These are phyloP conservation scores for Boletellus deceptivus DNA, from an alignment of 1,284 basidiomycete genomes.

Conservation along the genomic window DNA sequence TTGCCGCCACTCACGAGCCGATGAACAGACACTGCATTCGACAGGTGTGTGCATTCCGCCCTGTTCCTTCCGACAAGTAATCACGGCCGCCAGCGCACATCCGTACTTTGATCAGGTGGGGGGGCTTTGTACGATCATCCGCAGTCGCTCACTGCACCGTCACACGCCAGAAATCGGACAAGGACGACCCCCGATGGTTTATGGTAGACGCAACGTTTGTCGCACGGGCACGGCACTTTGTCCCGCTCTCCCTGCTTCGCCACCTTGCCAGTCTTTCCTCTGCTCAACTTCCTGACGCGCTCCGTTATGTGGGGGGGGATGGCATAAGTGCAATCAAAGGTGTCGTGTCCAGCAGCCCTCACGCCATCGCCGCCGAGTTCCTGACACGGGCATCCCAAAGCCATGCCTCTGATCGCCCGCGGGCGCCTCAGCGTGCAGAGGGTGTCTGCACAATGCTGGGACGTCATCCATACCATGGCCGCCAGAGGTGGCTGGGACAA, in stretches of 20 bases:
- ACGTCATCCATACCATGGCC: constrained; percentile 64
- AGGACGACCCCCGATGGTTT: constrained; percentile 84
- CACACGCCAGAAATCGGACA: constrained; percentile 64
- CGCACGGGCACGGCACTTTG: constrained; percentile 68
- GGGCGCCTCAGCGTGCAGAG: constrained; percentile 88
- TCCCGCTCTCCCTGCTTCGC: constrained; percentile 78
- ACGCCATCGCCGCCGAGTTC: neutral
- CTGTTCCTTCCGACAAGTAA: constrained; percentile 7
- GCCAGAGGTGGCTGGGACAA: constrained; percentile 72
- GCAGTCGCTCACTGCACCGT: constrained; percentile 5
- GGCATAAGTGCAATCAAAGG: constrained; percentile 65
- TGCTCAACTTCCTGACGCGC: constrained; percentile 44
- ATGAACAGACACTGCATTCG: constrained; percentile 81
- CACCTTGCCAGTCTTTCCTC: constrained; percentile 47
- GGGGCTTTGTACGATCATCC: constrained; percentile 20
- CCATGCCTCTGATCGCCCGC: constrained; percentile 80
- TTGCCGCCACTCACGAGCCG: constrained; percentile 13
- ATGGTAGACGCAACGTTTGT: constrained; percentile 85
- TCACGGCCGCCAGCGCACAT: constrained; percentile 51
- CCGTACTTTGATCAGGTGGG: constrained; percentile 86
- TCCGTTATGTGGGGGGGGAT: constrained; percentile 61
- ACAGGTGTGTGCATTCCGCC: constrained; percentile 52
- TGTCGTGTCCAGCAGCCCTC: constrained; percentile 22
- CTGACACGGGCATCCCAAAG: constrained; percentile 31
- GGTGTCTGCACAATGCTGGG: constrained; percentile 71